Percentiles rank a stretch among this genome's conserved stretches.
Evolutionary conservation across 805 yeast genomes (phyloP).

Genomic region (Candida hispaniensis): DNA sequence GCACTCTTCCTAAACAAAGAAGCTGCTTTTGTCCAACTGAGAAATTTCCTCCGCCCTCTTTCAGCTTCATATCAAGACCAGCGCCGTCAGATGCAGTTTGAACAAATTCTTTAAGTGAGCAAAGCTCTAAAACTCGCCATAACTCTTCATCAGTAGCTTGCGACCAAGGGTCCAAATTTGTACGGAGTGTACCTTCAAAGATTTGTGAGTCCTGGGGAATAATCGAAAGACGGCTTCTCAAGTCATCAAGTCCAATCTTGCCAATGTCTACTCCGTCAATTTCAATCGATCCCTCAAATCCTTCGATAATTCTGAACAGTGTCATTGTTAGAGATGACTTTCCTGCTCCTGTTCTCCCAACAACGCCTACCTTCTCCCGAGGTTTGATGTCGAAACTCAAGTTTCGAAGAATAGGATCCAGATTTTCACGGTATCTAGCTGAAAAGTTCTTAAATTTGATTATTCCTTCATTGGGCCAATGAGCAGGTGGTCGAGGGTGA

Average conservation of each 20-base stretch:
- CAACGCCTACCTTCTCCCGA: constrained; percentile 66
- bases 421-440: constrained; percentile 51
- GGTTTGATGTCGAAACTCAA: constrained; percentile 41
- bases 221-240: constrained; percentile 61
- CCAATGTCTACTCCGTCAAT: constrained; percentile 65
- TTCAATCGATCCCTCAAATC: constrained; percentile 40
- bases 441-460: constrained; percentile 47
- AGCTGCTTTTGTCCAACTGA: constrained; percentile 78
- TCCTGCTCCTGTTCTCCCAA: constrained; percentile 90
- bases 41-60: constrained; percentile 66
- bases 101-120: constrained; percentile 44
- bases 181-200: constrained; percentile 67
- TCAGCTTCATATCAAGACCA: constrained; percentile 38
- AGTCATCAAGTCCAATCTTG: constrained; percentile 50
- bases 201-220: constrained; percentile 87
- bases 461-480: constrained; percentile 56
- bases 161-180: constrained; percentile 69
- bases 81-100: constrained; percentile 28
- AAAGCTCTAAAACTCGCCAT: constrained; percentile 54
- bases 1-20: constrained; percentile 67
- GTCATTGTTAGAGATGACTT: constrained; percentile 67
- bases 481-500: constrained; percentile 13
- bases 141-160: constrained; percentile 44
- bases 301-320: constrained; percentile 55
- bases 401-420: constrained; percentile 56